Evolutionary conservation across 352 stramenopile species (phyloP), one percentile per base, ranked within the genome.

Genomic region (Stramenopiles sp.): DNA sequence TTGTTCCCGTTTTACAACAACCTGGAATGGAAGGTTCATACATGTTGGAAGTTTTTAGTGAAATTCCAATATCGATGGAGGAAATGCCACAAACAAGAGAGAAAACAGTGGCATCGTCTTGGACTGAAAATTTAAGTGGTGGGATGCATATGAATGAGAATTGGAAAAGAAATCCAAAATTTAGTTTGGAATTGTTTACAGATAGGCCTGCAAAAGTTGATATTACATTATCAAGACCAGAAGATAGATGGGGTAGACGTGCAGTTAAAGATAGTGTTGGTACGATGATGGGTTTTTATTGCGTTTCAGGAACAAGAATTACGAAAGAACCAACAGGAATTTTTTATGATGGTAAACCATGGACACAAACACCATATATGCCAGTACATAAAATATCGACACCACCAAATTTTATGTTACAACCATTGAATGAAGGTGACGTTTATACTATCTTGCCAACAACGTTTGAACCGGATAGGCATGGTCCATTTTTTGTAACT

Each of bases 211-310:
- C 86, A 0, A 90, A 87, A 65, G 88, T 93, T 6, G 88, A 86
- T 32, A 90, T 94, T 83, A 87, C 87, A 29, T 84, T 95, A 43
- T 89, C 87, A 6, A 86, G 90, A 0, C 90, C 87, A 7, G 90
- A 93, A 78, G 84, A 88, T 33, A 87, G 93, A 82, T 94, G 90
- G 90, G 87, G 86, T 33, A 81, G 80, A 30, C 89, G 90, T 74
- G 93, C 88, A 80, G 90, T 90, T 76, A 87, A 87, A 6, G 90
- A 95, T 81, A 84, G 86, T 0, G 32, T 95, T 7, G 90, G 90
- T 20, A 87, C 86, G 33, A 95, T 94, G 90, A 92, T 95, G 80
- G 90, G 90, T 13, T 94, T 95, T 79, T 95, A 95, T 80, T 78
- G 94, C 6, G 91, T 92, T 73, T 83, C 85, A 81, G 84, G 83